Conservation (phyloP, 2,329 filamentous ascomycete genomes). For the Ceratocystis destructans region DNA sequence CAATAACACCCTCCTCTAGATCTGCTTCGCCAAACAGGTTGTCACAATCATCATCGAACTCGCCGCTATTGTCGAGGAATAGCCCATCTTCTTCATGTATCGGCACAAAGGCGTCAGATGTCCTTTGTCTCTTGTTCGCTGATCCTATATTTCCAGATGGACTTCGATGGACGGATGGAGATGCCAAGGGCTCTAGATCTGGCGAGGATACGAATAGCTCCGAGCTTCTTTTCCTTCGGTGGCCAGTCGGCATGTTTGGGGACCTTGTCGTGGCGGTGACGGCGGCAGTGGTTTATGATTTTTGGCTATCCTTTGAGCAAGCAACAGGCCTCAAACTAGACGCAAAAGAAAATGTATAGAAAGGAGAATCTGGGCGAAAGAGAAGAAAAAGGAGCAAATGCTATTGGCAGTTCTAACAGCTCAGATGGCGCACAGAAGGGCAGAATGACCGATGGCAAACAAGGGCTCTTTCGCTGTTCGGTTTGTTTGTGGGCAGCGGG, state of each 20-base stretch:
- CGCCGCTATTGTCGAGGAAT: not conserved
- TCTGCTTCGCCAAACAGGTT: not conserved
- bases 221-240: constrained; percentile 5
- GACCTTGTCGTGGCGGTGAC: not conserved
- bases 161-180: not conserved
- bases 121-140: constrained; percentile 1
- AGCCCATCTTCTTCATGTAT: not conserved
- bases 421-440: no score
- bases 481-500: not conserved
- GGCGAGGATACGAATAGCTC: not conserved
- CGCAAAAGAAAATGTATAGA: not conserved
- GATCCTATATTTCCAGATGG: not conserved
- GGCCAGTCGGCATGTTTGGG: not conserved
- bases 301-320: no score
- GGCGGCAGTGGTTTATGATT: no score
- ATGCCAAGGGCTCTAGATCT: not conserved
- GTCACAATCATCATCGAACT: constrained; percentile 5
- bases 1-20: not conserved
- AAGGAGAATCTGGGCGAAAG: not conserved
- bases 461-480: no score
- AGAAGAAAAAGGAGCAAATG: no score
- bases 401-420: not conserved
- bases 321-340: no score
- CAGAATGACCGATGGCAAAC: no score
- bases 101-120: not conserved